A percentile compares a stretch with the other conserved stretches of the same genome.
These are phyloP conservation scores for Westerdykella ornata DNA, from an alignment of 2,329 filamentous ascomycete genomes.

Conservation along the genomic window DNA sequence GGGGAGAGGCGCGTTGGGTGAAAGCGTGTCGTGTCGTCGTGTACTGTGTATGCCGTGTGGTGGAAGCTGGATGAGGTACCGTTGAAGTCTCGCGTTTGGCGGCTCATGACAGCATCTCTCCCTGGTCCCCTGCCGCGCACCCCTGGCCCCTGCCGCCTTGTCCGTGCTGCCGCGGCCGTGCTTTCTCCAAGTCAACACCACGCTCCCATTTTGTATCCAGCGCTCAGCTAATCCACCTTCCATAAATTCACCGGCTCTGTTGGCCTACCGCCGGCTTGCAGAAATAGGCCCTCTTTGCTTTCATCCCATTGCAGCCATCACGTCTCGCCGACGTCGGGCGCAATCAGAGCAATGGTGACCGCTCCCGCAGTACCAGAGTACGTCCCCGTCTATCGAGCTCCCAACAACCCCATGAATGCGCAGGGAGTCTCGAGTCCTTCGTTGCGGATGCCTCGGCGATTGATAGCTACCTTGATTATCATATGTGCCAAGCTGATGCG, in stretches of 20 bases:
- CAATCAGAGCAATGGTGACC: constrained; percentile 37
- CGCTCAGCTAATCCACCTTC: constrained; percentile 1
- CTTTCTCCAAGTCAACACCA: too few relatives aligned
- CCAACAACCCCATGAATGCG: background rate
- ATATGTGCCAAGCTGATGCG: too few relatives aligned
- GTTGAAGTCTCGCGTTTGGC: too few relatives aligned
- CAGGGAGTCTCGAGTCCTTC: too few relatives aligned
- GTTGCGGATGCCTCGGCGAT: too few relatives aligned
- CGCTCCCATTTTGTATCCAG: too few relatives aligned
- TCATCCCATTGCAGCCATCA: constrained; percentile 1
- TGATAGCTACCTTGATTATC: too few relatives aligned
- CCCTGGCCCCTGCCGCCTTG: background rate
- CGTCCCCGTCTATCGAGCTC: constrained; percentile 17
- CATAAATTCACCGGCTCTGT: constrained; percentile 9
- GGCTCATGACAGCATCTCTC: too few relatives aligned
- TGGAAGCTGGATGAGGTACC: too few relatives aligned
- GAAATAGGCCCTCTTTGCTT: constrained; percentile 9
- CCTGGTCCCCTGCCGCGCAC: background rate
- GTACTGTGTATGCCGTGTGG: too few relatives aligned
- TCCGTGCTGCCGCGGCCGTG: background rate
- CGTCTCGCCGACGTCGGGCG: constrained; percentile 16
- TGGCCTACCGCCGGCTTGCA: constrained; percentile 1
- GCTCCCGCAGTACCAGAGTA: constrained; percentile 41
- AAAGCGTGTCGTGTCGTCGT: too few relatives aligned
- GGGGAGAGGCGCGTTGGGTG: background rate